A percentile compares a stretch with the other conserved stretches of the same genome.
Conservation (phyloP, 306 rosid genomes). For the Ormosia emarginata region DNA sequence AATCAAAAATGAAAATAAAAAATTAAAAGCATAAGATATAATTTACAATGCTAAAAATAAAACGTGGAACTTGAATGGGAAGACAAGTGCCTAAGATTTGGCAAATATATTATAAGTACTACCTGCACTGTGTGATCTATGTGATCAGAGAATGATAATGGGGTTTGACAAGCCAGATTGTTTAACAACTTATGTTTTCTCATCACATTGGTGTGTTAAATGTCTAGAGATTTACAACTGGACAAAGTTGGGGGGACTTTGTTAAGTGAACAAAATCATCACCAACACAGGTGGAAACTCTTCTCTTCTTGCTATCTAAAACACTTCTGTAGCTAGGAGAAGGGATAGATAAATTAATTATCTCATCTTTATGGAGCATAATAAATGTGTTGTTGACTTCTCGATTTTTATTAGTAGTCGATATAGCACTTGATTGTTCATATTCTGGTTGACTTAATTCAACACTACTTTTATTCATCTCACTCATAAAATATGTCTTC, state of each 20-base stretch:
- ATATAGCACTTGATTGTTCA: constrained; percentile 4
- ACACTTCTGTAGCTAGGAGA: constrained; percentile 57
- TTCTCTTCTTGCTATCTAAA: constrained; percentile 51
- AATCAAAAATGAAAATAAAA: no score
- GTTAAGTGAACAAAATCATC: constrained; percentile 68
- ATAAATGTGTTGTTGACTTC: constrained; percentile 4
- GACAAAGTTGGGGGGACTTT: constrained; percentile 67
- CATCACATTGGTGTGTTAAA: background rate
- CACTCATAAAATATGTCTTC: constrained; percentile 16
- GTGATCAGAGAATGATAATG: constrained; percentile 28
- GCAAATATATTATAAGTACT: no score
- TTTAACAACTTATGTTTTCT: constrained; percentile 11
- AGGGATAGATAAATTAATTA: constrained; percentile 78
- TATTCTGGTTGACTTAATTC: constrained; percentile 26
- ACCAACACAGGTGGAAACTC: constrained; percentile 34
- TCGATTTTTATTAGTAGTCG: constrained; percentile 3
- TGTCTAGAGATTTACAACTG: constrained; percentile 43
- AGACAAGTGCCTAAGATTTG: no score
- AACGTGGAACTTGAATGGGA: no score
- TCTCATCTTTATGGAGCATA: constrained; percentile 47
- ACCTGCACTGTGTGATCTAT: background rate
- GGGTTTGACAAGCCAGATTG: background rate
- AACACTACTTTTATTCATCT: background rate
- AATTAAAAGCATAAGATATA: no score
- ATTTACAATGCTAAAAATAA: no score